Base-by-base conservation (phyloP, 2,329 filamentous ascomycete genomes). In the Dactylellina leptospora region DNA sequence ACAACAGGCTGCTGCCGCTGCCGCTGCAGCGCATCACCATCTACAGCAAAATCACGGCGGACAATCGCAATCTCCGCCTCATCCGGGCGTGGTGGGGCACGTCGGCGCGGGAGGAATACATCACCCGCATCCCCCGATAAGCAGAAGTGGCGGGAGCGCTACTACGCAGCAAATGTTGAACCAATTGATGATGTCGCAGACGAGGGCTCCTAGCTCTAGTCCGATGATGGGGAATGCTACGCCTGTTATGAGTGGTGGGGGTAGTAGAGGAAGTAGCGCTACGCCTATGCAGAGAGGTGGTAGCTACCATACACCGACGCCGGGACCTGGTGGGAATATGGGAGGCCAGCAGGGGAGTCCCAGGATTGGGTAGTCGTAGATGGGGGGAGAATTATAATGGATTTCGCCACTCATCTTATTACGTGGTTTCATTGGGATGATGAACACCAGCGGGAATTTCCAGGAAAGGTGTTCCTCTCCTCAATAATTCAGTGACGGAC, bases 151-250 rank as follows among this genome's bases (percentile, higher is more conserved):
- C 6, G 69, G 54, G 3, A 73, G 62, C 18, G 58, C 69, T 4
- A 51, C 42, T 8, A 68, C 69, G 1, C 69, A 73, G 28, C 60
- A 68, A 53, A 73, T 73, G 61, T 22, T 73, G 6, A 66, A 73
- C 22, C 69, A 73, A 25, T 42, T 73, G 2, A 66, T 66, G 60
- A 68, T 73, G 55, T 63, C 69, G 9, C 69, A 73, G 36, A 73
- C 69, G 16, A 54, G 69, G 22, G 69, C 69, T 2, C 69, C 69
- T 3, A 73, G 69, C 30, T 66, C 69, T 1, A 68, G 61, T 25
- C 69, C 61, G 5, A 73, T 68, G 68, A 73, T 73, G 69, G 69
- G 69, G 6, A 73, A 68, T 44, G 69, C 69, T 2, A 73, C 69
- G 0, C 69, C 61, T 1, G 55, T 68, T 2, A 73, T 73, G 55